Percentiles rank a stretch among this genome's conserved stretches.
Conservation (phyloP, 2,329 filamentous ascomycete species). For the Didymella glomerata region DNA sequence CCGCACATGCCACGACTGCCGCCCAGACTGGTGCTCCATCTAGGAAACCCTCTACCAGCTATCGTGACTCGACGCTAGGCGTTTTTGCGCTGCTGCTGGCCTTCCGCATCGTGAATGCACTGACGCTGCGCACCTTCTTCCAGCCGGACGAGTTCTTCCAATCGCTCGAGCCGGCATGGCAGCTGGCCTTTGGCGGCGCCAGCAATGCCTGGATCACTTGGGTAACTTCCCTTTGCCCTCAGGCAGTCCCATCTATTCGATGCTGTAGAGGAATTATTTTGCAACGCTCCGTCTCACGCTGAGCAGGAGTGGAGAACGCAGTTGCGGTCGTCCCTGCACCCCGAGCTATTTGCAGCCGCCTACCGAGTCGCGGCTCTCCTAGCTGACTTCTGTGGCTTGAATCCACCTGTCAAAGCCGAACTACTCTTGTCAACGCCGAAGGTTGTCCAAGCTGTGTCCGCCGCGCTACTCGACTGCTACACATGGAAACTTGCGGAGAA, state of each 20-base stretch:
- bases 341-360: conserved; percentile 79
- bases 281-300: conserved; percentile 39
- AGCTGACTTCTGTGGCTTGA: conserved; percentile 63
- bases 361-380: conserved; percentile 71
- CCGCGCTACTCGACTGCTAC: conserved; percentile 82
- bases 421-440: conserved; percentile 78
- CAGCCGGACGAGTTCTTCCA: conserved; percentile 99
- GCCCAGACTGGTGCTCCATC: conserved; percentile 34
- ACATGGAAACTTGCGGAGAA: conserved; percentile 82
- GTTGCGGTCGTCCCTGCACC: conserved; percentile 89
- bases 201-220: conserved; percentile 94
- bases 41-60: conserved; percentile 29
- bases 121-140: conserved; percentile 87
- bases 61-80: conserved; percentile 44
- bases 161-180: conserved; percentile 92
- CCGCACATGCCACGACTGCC: conserved; percentile 43
- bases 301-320: conserved; percentile 88
- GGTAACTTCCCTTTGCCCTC: conserved; percentile 64
- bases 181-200: conserved; percentile 77
- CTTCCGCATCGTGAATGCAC: conserved; percentile 81
- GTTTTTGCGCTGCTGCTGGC: conserved; percentile 60
- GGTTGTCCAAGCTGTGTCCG: conserved; percentile 77
- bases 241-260: conserved; percentile 9
- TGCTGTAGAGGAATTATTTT: conserved; percentile 4
- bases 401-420: conserved; percentile 67